Evolutionary conservation across 2,329 filamentous ascomycete genomes (phyloP).

Genomic region (Periconia sp.): DNA sequence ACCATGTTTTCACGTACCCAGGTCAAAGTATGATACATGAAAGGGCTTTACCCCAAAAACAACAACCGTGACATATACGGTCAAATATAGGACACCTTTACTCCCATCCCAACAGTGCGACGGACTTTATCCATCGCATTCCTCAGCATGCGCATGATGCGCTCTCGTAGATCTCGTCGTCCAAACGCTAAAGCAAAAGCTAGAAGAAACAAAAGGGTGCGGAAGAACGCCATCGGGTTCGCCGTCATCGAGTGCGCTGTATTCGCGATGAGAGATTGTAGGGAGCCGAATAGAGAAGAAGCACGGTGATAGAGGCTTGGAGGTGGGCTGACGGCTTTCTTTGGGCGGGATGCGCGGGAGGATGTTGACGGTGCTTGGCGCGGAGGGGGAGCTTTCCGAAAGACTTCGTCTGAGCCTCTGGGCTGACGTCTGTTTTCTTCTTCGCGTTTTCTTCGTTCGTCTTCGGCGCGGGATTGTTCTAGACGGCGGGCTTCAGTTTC

Average conservation of each 20-base stretch:
- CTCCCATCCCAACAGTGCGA: constrained; percentile 90
- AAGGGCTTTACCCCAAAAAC: constrained; percentile 7
- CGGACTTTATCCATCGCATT: constrained; percentile 81
- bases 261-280: constrained; percentile 58
- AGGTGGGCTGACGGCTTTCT: constrained; percentile 40
- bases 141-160: constrained; percentile 71
- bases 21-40: constrained; percentile 13
- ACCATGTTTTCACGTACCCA: background rate
- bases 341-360: constrained; percentile 34
- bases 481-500: constrained; percentile 44
- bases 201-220: constrained; percentile 77
- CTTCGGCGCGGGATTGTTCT: constrained; percentile 51
- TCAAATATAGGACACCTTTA: constrained; percentile 95
- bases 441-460: constrained; percentile 48
- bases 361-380: constrained; percentile 35
- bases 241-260: constrained; percentile 59
- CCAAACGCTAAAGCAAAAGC: constrained; percentile 79
- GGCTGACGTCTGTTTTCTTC: constrained; percentile 44
- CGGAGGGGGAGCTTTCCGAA: constrained; percentile 19
- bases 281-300: constrained; percentile 50
- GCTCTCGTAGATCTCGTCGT: constrained; percentile 74
- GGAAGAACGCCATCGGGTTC: constrained; percentile 62
- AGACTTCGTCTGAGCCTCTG: constrained; percentile 38
- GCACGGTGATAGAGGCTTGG: constrained; percentile 51
- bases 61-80: constrained; percentile 5